phyloP scores from a whole-genome alignment of 176 grass and related monocot species.

The Otatea glauca region DNA sequence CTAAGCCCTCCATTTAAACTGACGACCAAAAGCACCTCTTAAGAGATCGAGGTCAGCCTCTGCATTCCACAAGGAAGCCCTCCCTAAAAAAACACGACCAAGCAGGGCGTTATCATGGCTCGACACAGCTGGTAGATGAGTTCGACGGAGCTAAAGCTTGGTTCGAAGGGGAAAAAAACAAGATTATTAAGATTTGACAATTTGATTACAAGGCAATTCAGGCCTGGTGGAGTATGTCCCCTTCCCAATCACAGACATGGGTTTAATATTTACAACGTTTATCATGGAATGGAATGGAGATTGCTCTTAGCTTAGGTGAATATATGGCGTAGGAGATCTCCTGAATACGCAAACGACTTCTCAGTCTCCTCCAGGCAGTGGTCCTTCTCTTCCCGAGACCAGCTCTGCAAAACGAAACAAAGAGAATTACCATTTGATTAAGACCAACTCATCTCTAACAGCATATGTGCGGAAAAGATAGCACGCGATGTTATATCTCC shows the following conservation, averaged over 20 bases:
- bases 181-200: background rate
- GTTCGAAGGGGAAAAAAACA: too few species aligned
- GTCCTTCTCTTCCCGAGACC: slow-evolving; percentile 88
- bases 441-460: background rate
- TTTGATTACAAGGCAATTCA: background rate
- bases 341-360: slow-evolving; percentile 82
- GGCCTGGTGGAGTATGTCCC: background rate
- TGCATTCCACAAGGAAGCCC: too few species aligned
- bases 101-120: too few species aligned
- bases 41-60: too few species aligned
- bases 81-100: too few species aligned
- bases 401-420: slow-evolving; percentile 46
- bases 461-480: background rate
- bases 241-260: slow-evolving; percentile 25
- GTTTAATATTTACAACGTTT: slow-evolving; percentile 45
- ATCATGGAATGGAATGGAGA: background rate
- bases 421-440: background rate
- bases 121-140: too few species aligned
- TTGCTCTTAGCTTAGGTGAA: slow-evolving; percentile 49
- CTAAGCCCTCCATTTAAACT: too few species aligned
- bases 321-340: slow-evolving; percentile 73
- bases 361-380: slow-evolving; percentile 88
- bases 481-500: background rate
- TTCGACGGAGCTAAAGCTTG: too few species aligned
- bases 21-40: too few species aligned